These are phyloP conservation scores for Raffaelea arxii DNA, from an alignment of 2,329 filamentous ascomycete genomes.

Conservation along the genomic window DNA sequence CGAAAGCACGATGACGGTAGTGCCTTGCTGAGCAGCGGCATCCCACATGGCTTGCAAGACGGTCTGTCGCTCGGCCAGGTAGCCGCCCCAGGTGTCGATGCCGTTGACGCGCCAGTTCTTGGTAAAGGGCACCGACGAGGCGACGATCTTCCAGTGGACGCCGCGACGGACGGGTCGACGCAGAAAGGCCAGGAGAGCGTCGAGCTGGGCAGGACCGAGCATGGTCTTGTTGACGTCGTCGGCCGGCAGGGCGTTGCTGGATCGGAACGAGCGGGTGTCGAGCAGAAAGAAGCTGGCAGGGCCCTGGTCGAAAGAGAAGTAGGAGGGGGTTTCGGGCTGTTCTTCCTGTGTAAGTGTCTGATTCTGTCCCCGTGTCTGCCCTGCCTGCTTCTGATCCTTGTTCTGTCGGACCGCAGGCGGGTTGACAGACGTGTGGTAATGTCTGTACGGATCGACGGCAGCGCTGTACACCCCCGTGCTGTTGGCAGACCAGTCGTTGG, in stretches of 20 bases:
- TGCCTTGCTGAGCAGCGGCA: constrained; percentile 60
- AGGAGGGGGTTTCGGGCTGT: constrained; percentile 61
- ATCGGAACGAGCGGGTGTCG: constrained; percentile 83
- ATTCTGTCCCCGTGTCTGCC: constrained; percentile 21
- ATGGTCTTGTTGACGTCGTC: constrained; percentile 68
- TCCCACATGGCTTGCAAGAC: constrained; percentile 92
- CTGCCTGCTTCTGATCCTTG: constrained; percentile 11
- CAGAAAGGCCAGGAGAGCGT: constrained; percentile 72
- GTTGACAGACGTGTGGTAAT: constrained; percentile 80
- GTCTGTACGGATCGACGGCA: constrained; percentile 73
- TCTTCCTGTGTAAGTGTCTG: neutral
- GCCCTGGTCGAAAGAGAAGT: constrained; percentile 82
- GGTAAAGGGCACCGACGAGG: constrained; percentile 87
- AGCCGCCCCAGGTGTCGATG: constrained; percentile 90
- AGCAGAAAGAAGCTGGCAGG: constrained; percentile 92
- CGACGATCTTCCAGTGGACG: constrained; percentile 87
- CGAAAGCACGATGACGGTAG: constrained; percentile 74
- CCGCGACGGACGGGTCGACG: constrained; percentile 60
- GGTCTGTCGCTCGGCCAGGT: constrained; percentile 65
- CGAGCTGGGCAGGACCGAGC: constrained; percentile 70
- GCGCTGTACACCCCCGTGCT: constrained; percentile 69
- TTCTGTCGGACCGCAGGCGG: constrained; percentile 57
- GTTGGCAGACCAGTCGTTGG: constrained; percentile 84
- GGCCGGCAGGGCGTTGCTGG: constrained; percentile 50
- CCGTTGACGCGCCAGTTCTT: constrained; percentile 93